Evolutionary conservation across 495 filamentous ascomycete species (phyloP).

Genomic region (Podospora fimiseda): DNA sequence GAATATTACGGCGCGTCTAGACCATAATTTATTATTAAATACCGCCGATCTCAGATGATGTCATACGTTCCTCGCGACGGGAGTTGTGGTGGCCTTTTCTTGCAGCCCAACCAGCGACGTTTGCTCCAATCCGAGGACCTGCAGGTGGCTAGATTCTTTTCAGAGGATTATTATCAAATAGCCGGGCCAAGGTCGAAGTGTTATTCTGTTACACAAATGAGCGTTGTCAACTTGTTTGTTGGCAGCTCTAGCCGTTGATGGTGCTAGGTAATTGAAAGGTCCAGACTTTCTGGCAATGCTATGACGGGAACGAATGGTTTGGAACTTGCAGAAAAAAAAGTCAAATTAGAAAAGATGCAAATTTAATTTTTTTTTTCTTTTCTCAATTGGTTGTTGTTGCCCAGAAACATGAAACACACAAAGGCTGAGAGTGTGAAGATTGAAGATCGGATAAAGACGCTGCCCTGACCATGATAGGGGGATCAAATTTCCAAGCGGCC

Average conservation of each 20-base stretch:
- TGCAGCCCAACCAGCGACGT: not conserved
- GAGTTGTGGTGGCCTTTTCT: not conserved
- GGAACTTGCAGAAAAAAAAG: too few species aligned
- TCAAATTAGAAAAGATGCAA: too few species aligned
- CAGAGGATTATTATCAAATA: too few species aligned
- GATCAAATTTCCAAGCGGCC: not conserved
- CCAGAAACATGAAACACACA: not conserved
- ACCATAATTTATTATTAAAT: too few species aligned
- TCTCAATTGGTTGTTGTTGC: not conserved
- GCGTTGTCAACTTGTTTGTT: too few species aligned
- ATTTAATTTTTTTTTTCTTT: not conserved
- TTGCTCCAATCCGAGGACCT: not conserved
- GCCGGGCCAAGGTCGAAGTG: too few species aligned
- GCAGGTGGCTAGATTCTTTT: not conserved
- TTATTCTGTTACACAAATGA: too few species aligned
- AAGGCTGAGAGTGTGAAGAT: too few species aligned
- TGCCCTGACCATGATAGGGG: not conserved
- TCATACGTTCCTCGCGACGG: constrained; percentile 7
- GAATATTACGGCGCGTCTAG: not conserved
- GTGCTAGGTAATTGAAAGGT: not conserved
- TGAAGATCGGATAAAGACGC: not conserved
- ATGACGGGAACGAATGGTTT: too few species aligned
- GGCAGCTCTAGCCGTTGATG: not conserved
- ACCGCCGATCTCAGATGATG: too few species aligned
- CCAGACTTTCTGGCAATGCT: not conserved